A percentile compares a stretch with the other conserved stretches of the same genome.
phyloP scores from a whole-genome alignment of 257 asterid species.

The Leptodermis oblonga region DNA sequence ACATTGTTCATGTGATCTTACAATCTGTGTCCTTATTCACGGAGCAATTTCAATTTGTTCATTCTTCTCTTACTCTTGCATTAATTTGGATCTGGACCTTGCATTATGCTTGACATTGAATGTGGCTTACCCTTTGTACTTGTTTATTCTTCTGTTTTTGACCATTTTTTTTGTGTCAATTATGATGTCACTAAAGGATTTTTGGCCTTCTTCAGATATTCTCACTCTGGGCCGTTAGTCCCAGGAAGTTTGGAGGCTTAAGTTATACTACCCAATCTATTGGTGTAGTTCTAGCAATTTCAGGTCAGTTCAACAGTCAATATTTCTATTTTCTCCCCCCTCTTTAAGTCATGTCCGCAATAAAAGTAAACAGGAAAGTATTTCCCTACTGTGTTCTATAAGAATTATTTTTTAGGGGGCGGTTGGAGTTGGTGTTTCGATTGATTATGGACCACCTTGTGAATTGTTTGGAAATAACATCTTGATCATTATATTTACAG shows the following conservation, averaged over 20 bases:
- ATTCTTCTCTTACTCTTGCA: background rate
- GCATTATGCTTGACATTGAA: background rate
- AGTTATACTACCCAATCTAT: constrained; percentile 58
- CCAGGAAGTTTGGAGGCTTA: constrained; percentile 68
- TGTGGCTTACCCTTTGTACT: background rate
- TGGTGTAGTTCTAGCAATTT: constrained; percentile 69
- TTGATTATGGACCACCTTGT: background rate
- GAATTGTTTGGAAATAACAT: background rate
- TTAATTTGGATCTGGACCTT: background rate
- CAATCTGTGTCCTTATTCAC: background rate
- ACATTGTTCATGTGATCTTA: background rate
- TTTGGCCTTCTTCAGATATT: constrained; percentile 47
- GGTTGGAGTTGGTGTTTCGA: too few species aligned
- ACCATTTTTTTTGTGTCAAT: too few species aligned
- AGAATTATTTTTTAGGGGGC: too few species aligned
- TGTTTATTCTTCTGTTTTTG: background rate
- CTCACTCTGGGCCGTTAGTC: constrained; percentile 86
- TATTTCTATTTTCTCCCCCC: background rate
- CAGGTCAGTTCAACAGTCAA: constrained; percentile 41
- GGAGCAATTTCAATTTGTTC: background rate
- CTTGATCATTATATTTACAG: background rate
- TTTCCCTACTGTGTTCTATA: too few species aligned
- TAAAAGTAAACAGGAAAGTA: background rate
- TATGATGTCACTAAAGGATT: background rate
- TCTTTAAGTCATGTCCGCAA: background rate